These are phyloP conservation scores for Dalbergia cochinchinensis DNA, from an alignment of 306 rosid genomes.

Conservation along the genomic window DNA sequence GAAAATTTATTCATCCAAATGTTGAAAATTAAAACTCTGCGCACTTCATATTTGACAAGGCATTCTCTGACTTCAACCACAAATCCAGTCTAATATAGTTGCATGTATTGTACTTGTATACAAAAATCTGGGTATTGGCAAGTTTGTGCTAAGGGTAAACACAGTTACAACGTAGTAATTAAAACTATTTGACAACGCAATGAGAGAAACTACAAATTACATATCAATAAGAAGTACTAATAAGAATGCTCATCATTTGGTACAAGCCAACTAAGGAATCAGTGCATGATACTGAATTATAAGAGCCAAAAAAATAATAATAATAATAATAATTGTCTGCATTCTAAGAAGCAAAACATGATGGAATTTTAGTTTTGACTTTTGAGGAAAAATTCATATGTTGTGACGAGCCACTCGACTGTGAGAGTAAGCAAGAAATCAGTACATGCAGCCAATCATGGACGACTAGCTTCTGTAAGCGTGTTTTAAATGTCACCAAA, in stretches of 20 bases:
- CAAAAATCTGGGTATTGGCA: not conserved
- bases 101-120: not conserved
- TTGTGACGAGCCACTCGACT: constrained; percentile 2
- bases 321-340: not conserved
- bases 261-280: constrained; percentile 31
- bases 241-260: not conserved
- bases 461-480: constrained; percentile 10
- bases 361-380: not conserved
- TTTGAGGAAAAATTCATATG: constrained; percentile 21
- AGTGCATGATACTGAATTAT: constrained; percentile 10
- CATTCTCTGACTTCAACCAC: constrained; percentile 21
- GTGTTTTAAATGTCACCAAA: constrained; percentile 7
- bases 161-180: not conserved
- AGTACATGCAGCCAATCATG: not conserved
- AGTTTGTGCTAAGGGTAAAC: not conserved
- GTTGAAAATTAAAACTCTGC: constrained; percentile 2
- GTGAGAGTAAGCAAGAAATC: constrained; percentile 25
- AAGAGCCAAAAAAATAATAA: not conserved
- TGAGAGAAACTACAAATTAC: constrained; percentile 14
- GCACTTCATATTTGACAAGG: constrained; percentile 14
- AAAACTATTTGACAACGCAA: constrained; percentile 24
- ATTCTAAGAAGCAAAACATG: constrained; percentile 23
- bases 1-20: constrained; percentile 4
- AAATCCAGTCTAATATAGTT: not conserved
- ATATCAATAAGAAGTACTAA: not conserved